These are phyloP conservation scores for Saccharum officinarum DNA, from an alignment of 176 grass and related monocot species.

Conservation along the genomic window DNA sequence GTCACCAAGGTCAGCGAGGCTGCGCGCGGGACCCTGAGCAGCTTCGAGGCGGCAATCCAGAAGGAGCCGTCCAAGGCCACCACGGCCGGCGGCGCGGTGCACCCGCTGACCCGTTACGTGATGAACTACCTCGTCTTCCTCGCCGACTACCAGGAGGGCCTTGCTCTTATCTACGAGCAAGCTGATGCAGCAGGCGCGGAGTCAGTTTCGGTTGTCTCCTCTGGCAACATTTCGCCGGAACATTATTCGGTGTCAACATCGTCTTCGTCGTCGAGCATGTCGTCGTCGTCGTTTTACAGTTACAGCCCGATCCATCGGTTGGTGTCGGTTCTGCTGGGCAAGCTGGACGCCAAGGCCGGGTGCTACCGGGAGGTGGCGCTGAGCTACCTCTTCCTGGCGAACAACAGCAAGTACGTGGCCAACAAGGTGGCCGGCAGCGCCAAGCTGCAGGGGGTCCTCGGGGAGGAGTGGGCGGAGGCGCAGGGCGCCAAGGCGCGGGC, in stretches of 20 bases:
- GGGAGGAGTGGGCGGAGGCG: too few species aligned
- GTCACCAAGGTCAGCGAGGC: slow-evolving; percentile 38
- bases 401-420: slow-evolving; percentile 67
- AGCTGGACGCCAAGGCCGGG: slow-evolving; percentile 73
- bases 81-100: slow-evolving; percentile 53
- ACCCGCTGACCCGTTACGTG: slow-evolving; percentile 71
- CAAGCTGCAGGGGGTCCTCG: slow-evolving; percentile 30
- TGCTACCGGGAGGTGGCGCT: slow-evolving; percentile 41
- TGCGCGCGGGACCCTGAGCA: slow-evolving; percentile 2
- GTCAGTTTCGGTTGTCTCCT: too few species aligned
- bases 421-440: slow-evolving; percentile 49
- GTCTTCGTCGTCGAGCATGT: too few species aligned
- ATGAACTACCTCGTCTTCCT: slow-evolving; percentile 88
- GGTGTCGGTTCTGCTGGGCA: slow-evolving; percentile 50
- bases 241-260: background rate
- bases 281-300: background rate
- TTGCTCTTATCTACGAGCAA: slow-evolving; percentile 34
- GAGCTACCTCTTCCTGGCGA: slow-evolving; percentile 73
- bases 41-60: slow-evolving; percentile 64
- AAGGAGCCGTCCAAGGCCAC: slow-evolving; percentile 43
- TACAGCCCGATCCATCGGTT: slow-evolving; percentile 39
- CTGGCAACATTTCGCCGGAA: background rate
- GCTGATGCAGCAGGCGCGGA: background rate
- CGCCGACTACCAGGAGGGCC: slow-evolving; percentile 54
- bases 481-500: slow-evolving; percentile 46